Conservation (phyloP, 2,329 filamentous ascomycete genomes). For the Zymoseptoria passerinii region DNA sequence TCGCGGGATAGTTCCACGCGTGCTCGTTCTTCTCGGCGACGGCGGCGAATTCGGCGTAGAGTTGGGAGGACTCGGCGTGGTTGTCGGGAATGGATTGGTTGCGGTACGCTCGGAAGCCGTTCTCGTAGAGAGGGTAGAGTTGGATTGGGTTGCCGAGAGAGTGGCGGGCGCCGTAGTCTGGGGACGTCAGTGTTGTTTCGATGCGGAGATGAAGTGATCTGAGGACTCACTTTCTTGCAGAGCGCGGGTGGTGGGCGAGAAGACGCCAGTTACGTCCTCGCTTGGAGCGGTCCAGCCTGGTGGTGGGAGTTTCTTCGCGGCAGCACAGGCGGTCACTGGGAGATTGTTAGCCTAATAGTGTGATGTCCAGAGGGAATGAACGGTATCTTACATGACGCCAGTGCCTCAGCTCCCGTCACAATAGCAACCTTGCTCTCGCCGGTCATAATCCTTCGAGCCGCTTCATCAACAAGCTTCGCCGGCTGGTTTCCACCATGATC, state of each 20-base stretch:
- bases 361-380: background rate
- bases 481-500: conserved; percentile 56
- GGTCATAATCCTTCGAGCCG: conserved; percentile 48
- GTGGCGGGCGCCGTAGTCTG: conserved; percentile 50
- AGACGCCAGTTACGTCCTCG: conserved; percentile 40
- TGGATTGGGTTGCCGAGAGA: conserved; percentile 56
- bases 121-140: conserved; percentile 60
- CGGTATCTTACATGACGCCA: conserved; percentile 47
- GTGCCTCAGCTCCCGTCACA: conserved; percentile 55
- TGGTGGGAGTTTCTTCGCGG: conserved; percentile 47
- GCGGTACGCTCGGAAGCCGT: conserved; percentile 50
- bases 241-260: conserved; percentile 43
- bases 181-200: conserved; percentile 5
- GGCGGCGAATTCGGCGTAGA: conserved; percentile 55
- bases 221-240: conserved; percentile 23
- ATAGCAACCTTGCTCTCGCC: conserved; percentile 50
- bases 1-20: conserved; percentile 50
- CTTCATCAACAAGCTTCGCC: conserved; percentile 54
- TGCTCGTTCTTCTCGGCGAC: conserved; percentile 46
- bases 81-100: conserved; percentile 49
- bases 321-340: conserved; percentile 46
- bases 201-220: background rate
- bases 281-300: conserved; percentile 50
- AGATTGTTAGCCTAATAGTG: too few species aligned
- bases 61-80: conserved; percentile 47